Conservation (phyloP, 2,329 filamentous ascomycete genomes). For the Leptosphaerulina australis region DNA sequence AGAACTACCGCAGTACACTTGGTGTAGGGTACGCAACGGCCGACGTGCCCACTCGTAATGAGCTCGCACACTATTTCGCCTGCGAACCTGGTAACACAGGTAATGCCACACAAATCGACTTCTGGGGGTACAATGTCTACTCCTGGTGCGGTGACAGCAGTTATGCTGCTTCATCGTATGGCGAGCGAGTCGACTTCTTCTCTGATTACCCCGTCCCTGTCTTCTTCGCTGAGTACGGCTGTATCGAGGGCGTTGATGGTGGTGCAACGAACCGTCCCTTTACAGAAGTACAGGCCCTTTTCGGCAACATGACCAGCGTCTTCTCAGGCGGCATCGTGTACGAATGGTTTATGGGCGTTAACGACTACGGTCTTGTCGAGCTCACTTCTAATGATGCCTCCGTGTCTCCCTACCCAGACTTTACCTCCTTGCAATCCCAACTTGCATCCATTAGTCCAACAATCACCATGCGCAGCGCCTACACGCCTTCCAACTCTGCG, state of each 20-base stretch:
- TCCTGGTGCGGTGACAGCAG: conserved; percentile 92
- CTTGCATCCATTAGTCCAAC: conserved; percentile 70
- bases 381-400: conserved; percentile 63
- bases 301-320: conserved; percentile 81
- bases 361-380: conserved; percentile 83
- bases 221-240: conserved; percentile 99
- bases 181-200: conserved; percentile 83
- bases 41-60: conserved; percentile 81
- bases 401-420: conserved; percentile 72
- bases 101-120: conserved; percentile 74
- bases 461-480: conserved; percentile 67
- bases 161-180: conserved; percentile 77
- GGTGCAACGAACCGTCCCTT: conserved; percentile 71
- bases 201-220: conserved; percentile 86
- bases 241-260: conserved; percentile 63
- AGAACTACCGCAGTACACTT: conserved; percentile 72
- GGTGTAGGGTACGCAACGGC: conserved; percentile 96
- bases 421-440: conserved; percentile 70
- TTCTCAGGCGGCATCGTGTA: conserved; percentile 98
- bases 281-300: conserved; percentile 82
- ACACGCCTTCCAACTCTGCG: conserved; percentile 72
- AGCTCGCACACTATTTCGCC: conserved; percentile 93
- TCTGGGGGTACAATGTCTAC: conserved; percentile 99
- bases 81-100: conserved; percentile 64
- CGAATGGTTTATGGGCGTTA: conserved; percentile 93